Percentiles rank a stretch among this genome's conserved stretches.
phyloP scores from a whole-genome alignment of 345 rosid genomes.

The Trapa bicornis region DNA sequence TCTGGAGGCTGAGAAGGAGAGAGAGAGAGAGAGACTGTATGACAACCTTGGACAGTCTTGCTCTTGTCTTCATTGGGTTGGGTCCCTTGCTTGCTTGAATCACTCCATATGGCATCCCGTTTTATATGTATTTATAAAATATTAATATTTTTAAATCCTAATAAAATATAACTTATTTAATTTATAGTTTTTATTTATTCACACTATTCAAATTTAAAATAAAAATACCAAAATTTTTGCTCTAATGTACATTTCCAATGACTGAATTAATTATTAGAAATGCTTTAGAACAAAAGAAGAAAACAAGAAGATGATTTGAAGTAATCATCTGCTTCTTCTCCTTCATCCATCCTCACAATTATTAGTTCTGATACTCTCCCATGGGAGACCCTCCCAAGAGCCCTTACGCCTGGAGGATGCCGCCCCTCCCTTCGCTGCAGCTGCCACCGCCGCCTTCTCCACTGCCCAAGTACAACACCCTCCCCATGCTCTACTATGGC shows the following conservation, averaged over 20 bases:
- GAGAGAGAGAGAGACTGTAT: not conserved
- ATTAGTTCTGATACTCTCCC: not conserved
- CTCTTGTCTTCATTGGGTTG: slow-evolving; percentile 11
- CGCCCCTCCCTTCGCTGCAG: not conserved
- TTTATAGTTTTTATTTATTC: not conserved
- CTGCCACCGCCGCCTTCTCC: slow-evolving; percentile 11
- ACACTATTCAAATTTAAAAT: not conserved
- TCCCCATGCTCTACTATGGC: slow-evolving; percentile 40
- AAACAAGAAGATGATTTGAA: not conserved
- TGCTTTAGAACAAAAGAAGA: not conserved
- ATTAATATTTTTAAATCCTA: too few relatives aligned
- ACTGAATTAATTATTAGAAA: not conserved
- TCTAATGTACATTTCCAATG: not conserved
- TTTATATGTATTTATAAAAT: slow-evolving; percentile 9
- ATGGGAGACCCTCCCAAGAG: slow-evolving; percentile 14
- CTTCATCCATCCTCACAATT: not conserved
- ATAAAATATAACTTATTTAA: not conserved
- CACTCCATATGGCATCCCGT: not conserved
- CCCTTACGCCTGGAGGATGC: not conserved
- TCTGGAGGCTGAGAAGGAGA: not conserved
- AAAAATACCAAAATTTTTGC: not conserved
- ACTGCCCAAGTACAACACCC: slow-evolving; percentile 12
- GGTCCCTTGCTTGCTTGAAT: not conserved
- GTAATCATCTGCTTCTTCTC: too few relatives aligned
- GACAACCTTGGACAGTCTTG: not conserved